A percentile compares a stretch with the other conserved stretches of the same genome.
phyloP scores from a whole-genome alignment of 352 stramenopile species.

The Phytopythium oedochilum region DNA sequence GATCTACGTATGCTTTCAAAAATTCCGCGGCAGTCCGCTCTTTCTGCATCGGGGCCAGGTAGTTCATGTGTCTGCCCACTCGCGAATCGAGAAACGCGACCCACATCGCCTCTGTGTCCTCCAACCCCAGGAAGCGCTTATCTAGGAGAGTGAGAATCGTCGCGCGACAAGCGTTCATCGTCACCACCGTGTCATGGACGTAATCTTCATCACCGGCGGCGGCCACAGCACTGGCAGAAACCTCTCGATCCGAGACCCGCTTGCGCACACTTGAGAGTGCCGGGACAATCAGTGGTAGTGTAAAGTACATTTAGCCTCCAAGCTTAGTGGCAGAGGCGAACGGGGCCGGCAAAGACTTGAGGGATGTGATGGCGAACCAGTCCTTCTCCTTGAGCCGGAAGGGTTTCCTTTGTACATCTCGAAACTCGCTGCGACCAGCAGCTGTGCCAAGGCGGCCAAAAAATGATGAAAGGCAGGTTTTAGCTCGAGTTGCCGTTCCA shows the following conservation, averaged over 20 bases:
- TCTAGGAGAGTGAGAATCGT: constrained; percentile 4
- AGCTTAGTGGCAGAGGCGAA: neutral
- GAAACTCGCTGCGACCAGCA: constrained; percentile 1
- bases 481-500: constrained; percentile 4
- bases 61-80: neutral
- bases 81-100: constrained; percentile 5
- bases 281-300: constrained; percentile 5
- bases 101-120: constrained; percentile 1
- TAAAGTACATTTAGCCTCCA: constrained; percentile 4
- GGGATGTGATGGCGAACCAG: constrained; percentile 7
- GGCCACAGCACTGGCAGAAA: neutral
- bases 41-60: no score
- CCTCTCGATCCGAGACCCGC: constrained; percentile 2
- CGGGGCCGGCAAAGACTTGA: neutral
- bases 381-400: neutral
- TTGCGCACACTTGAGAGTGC: constrained; percentile 1
- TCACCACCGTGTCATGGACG: constrained; percentile 4
- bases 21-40: no score
- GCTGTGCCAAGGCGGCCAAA: constrained; percentile 2
- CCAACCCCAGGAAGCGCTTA: neutral
- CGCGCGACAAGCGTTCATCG: constrained; percentile 10
- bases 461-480: neutral
- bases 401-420: constrained; percentile 2
- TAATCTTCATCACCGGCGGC: neutral
- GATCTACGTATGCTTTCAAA: no score